phyloP scores from a whole-genome alignment of 1,139 yeast genomes.

The Pichia norvegensis region DNA sequence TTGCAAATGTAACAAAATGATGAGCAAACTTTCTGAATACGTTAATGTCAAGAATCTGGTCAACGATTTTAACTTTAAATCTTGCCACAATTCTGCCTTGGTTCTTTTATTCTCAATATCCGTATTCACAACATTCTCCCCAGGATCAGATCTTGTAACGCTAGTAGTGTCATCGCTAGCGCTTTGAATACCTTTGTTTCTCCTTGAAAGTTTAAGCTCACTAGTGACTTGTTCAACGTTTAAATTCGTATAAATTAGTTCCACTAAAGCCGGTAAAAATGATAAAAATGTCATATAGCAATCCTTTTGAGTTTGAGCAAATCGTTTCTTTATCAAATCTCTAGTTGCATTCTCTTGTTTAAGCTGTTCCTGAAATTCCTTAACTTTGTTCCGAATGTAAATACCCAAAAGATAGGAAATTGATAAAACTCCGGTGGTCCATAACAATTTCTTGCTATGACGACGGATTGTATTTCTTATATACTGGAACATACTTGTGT shows the following conservation, averaged over 20 bases:
- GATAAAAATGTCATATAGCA: constrained; percentile 81
- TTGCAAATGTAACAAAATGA: constrained; percentile 75
- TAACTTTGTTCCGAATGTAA: constrained; percentile 52
- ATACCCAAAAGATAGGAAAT: constrained; percentile 51
- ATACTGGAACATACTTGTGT: constrained; percentile 36
- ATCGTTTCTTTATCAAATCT: constrained; percentile 68
- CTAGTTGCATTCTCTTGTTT: constrained; percentile 70
- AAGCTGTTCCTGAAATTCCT: constrained; percentile 60
- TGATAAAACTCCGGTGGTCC: constrained; percentile 53
- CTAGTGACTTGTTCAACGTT: constrained; percentile 71
- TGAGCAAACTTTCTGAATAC: constrained; percentile 61
- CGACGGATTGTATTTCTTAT: constrained; percentile 50
- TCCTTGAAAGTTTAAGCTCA: constrained; percentile 38
- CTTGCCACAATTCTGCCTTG: constrained; percentile 80
- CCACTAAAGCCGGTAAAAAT: constrained; percentile 66
- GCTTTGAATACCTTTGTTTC: constrained; percentile 9
- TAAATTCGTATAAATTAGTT: constrained; percentile 53
- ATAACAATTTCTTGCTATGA: constrained; percentile 52
- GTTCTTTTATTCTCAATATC: constrained; percentile 30
- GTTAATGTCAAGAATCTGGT: constrained; percentile 67
- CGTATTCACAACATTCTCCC: constrained; percentile 1
- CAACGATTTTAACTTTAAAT: constrained; percentile 66
- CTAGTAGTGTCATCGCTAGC: constrained; percentile 26
- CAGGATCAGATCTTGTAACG: constrained; percentile 1
- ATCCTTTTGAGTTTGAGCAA: constrained; percentile 88